A percentile compares a stretch with the other conserved stretches of the same genome.
These are phyloP conservation scores for Scedosporium apiospermum DNA, from an alignment of 2,329 filamentous ascomycete species.

Conservation along the genomic window DNA sequence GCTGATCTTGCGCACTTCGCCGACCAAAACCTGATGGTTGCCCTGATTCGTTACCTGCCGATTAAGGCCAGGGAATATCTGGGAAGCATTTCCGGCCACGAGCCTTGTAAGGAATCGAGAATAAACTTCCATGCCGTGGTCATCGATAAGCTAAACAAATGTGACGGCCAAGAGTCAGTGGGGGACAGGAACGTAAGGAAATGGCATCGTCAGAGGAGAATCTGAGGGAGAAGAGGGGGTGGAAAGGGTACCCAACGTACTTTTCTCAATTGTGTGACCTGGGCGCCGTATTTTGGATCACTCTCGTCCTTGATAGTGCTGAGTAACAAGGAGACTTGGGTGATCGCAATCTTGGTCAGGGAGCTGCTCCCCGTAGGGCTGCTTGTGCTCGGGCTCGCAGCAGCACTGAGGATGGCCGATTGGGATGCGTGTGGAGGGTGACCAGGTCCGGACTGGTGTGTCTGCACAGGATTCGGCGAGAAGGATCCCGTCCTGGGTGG, in stretches of 20 bases:
- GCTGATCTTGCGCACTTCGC: slow-evolving; percentile 79
- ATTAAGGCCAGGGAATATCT: slow-evolving; percentile 77
- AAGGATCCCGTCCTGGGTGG: slow-evolving; percentile 54
- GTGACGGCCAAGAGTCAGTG: slow-evolving; percentile 10
- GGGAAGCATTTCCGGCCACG: slow-evolving; percentile 79
- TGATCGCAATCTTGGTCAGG: slow-evolving; percentile 86
- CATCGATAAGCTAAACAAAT: slow-evolving; percentile 71
- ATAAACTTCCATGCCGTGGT: slow-evolving; percentile 98
- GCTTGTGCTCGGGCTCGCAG: slow-evolving; percentile 51
- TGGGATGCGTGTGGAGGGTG: slow-evolving; percentile 50
- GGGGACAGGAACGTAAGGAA: neutral
- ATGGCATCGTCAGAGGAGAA: slow-evolving; percentile 4
- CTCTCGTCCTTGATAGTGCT: slow-evolving; percentile 94
- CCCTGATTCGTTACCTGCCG: slow-evolving; percentile 65
- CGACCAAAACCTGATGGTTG: slow-evolving; percentile 72
- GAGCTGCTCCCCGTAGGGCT: slow-evolving; percentile 55
- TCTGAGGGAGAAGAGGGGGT: neutral
- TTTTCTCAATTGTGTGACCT: slow-evolving; percentile 86
- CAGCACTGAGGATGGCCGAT: slow-evolving; percentile 46
- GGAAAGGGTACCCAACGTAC: slow-evolving; percentile 35
- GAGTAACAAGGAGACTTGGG: slow-evolving; percentile 88
- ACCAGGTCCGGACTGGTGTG: slow-evolving; percentile 45
- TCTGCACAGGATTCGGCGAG: slow-evolving; percentile 51
- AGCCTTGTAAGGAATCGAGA: slow-evolving; percentile 91
- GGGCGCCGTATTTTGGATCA: slow-evolving; percentile 85